These are phyloP conservation scores for Ophiosphaerella herpotricha DNA, from an alignment of 2,329 filamentous ascomycete species.

Conservation along the genomic window DNA sequence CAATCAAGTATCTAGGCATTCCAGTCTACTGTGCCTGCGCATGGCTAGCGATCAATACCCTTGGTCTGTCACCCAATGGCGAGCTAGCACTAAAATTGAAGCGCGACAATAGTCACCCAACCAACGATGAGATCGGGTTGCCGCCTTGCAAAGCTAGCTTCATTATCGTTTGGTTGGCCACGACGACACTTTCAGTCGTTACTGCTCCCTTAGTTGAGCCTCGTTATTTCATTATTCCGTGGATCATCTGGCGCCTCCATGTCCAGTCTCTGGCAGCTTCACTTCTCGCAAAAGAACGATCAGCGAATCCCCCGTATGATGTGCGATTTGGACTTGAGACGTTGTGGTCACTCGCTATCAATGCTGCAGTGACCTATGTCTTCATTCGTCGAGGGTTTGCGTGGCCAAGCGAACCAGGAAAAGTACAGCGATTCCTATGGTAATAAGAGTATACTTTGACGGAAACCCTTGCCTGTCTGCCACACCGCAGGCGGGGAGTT, in stretches of 20 bases:
- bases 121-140: constrained; percentile 2
- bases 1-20: constrained; percentile 69
- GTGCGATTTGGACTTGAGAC: constrained; percentile 65
- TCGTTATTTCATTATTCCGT: constrained; percentile 93
- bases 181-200: constrained; percentile 77
- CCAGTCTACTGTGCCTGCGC: constrained; percentile 72
- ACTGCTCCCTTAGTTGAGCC: constrained; percentile 94
- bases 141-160: constrained; percentile 49
- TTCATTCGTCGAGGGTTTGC: constrained; percentile 71
- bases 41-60: constrained; percentile 68
- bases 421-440: constrained; percentile 77
- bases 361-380: constrained; percentile 68
- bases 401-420: constrained; percentile 66
- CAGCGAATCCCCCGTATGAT: constrained; percentile 35
- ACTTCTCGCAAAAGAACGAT: constrained; percentile 2
- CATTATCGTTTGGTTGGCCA: constrained; percentile 65
- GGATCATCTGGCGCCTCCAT: constrained; percentile 88
- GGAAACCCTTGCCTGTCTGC: neutral
- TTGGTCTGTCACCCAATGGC: constrained; percentile 49
- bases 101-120: constrained; percentile 6
- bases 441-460: constrained; percentile 11
- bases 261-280: constrained; percentile 58
- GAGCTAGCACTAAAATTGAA: neutral
- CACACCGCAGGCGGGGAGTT: neutral
- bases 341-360: constrained; percentile 69